phyloP scores from a whole-genome alignment of 805 yeast genomes.

The Starmera quercuum region DNA sequence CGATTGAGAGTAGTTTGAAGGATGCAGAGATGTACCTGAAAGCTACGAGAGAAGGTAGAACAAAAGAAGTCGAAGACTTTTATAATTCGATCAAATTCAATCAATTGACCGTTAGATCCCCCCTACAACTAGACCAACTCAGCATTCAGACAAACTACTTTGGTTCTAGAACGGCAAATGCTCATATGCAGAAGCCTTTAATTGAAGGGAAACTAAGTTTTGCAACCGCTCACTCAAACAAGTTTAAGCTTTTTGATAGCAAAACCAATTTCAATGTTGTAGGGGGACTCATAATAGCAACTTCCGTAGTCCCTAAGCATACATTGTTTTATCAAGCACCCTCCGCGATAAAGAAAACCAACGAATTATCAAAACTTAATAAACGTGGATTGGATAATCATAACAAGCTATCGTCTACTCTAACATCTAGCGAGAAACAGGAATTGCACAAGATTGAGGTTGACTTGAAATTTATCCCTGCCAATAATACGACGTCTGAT shows the following conservation, averaged over 20 bases:
- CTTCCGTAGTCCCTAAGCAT: slow-evolving; percentile 23
- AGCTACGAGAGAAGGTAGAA: slow-evolving; percentile 10
- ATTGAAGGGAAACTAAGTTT: too few relatives aligned
- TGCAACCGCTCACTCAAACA: slow-evolving; percentile 2
- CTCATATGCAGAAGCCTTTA: too few relatives aligned
- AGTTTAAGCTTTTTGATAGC: background rate
- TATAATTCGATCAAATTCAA: slow-evolving; percentile 10
- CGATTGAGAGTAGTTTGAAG: slow-evolving; percentile 8
- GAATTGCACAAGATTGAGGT: slow-evolving; percentile 21
- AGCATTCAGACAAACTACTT: slow-evolving; percentile 1
- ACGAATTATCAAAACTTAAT: slow-evolving; percentile 24
- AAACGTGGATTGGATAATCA: slow-evolving; percentile 27
- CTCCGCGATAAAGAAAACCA: slow-evolving; percentile 26
- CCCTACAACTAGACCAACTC: background rate
- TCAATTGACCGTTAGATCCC: slow-evolving; percentile 5
- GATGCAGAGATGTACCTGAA: slow-evolving; percentile 11
- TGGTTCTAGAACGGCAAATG: background rate
- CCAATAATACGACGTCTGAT: slow-evolving; percentile 18
- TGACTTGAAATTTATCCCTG: slow-evolving; percentile 22
- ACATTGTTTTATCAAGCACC: slow-evolving; percentile 31
- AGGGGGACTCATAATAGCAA: slow-evolving; percentile 24
- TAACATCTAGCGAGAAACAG: slow-evolving; percentile 22
- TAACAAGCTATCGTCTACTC: slow-evolving; percentile 17
- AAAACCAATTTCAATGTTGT: slow-evolving; percentile 9
- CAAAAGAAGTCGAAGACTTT: slow-evolving; percentile 9